phyloP scores from a whole-genome alignment of 345 rosid species.

The Acer saccharum region DNA sequence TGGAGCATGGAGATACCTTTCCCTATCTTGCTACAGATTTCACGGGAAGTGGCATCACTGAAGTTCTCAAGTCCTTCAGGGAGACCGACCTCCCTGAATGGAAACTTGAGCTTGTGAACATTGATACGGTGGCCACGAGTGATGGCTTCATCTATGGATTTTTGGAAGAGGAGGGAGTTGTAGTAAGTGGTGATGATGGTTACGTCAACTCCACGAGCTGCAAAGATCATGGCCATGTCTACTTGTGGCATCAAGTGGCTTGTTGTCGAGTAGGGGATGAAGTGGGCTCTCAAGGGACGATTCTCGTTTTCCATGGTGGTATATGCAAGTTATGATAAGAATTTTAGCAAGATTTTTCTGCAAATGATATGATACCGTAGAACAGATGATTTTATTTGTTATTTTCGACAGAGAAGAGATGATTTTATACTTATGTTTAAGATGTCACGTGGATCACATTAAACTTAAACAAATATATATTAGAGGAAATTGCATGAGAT shows the following conservation, averaged over 20 bases:
- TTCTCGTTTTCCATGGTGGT: background rate
- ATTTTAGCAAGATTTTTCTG: too few species aligned
- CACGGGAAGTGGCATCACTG: background rate
- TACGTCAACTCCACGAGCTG: background rate
- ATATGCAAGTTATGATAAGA: background rate
- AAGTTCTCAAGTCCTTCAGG: background rate
- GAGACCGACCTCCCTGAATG: background rate
- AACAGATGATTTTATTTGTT: too few species aligned
- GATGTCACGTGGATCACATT: too few species aligned
- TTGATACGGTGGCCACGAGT: background rate
- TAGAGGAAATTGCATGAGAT: too few species aligned
- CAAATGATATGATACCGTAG: too few species aligned
- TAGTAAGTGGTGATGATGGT: slow-evolving; percentile 1
- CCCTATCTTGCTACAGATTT: background rate
- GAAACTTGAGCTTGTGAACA: background rate
- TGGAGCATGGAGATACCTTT: background rate
- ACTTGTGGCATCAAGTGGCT: background rate
- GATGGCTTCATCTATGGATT: background rate
- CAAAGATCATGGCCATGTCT: background rate
- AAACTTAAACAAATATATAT: too few species aligned
- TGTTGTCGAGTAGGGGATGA: background rate
- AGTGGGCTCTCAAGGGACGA: background rate
- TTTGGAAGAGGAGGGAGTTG: slow-evolving; percentile 1
- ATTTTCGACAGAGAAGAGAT: too few species aligned
- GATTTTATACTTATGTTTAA: too few species aligned